phyloP scores from a whole-genome alignment of 441 rosid species.

The Croton laevigatus region DNA sequence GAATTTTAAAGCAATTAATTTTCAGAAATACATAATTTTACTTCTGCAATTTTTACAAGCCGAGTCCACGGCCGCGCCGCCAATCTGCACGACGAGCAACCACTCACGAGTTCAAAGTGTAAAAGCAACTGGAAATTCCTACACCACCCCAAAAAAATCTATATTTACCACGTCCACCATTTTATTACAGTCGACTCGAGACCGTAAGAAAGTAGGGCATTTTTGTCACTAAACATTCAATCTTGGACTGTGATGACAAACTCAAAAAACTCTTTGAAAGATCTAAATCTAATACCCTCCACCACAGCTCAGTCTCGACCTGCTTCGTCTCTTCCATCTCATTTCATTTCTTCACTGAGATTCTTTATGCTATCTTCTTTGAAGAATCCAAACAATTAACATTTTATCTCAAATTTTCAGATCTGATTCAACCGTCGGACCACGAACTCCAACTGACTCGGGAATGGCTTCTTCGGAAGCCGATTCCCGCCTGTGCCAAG shows the following conservation, averaged over 20 bases:
- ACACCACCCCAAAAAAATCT: too few relatives aligned
- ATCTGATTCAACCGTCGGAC: conserved; percentile 45
- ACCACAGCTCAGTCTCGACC: conserved; percentile 7
- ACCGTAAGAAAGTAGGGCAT: conserved; percentile 31
- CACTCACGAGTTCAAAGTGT: too few relatives aligned
- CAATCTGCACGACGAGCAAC: too few relatives aligned
- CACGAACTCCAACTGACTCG: conserved; percentile 38
- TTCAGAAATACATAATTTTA: too few relatives aligned
- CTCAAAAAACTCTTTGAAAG: conserved; percentile 28
- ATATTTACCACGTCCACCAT: neutral
- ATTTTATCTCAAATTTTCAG: conserved; percentile 28
- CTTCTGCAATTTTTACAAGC: too few relatives aligned
- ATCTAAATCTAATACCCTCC: conserved; percentile 51
- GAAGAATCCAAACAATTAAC: conserved; percentile 1
- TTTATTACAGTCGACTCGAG: neutral
- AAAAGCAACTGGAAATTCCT: too few relatives aligned
- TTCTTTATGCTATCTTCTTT: conserved; percentile 24
- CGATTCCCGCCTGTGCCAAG: conserved; percentile 89
- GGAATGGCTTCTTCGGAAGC: conserved; percentile 99
- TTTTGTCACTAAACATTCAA: conserved; percentile 32
- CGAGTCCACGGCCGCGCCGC: too few relatives aligned
- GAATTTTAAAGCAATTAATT: too few relatives aligned
- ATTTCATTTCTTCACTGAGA: neutral
- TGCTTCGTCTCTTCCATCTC: neutral
- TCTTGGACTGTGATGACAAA: conserved; percentile 23